Base-by-base conservation (phyloP, 2,329 filamentous ascomycete species). In the Purpureocillium lavendulum region DNA sequence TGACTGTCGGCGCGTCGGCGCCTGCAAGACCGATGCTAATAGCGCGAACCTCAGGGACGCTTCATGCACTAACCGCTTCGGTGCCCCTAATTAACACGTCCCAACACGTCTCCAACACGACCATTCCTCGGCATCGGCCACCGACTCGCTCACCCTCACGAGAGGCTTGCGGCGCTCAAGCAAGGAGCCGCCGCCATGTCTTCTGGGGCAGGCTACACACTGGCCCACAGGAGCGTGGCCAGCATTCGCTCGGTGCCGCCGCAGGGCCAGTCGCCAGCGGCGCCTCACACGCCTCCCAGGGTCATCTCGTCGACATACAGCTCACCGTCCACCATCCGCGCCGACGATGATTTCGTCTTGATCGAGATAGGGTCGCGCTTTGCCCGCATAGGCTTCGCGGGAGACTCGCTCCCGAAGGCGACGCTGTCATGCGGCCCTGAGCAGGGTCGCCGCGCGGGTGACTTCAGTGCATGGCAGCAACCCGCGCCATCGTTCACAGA, bases 301-400 rank as follows among this genome's bases (percentile, higher is more conserved):
- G 58, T 66, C 53, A 61, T 76, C 50, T 56, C 79, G 26, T 65
- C 77, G 36, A 60, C 69, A 26, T 76, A 80, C 54, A 70, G 77
- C 48, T 75, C 75, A 34, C 68, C 78, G 48, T 74, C 78, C 43
- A 62, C 78, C 52, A 59, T 84, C 49, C 70, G 80, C 53, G 66
- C 82, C 52, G 88, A 95, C 52, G 92, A 98, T 54, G 92, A 96
- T 49, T 70, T 82, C 7, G 63, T 95, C 5, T 74, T 98, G 32
- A 69, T 96, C 38, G 88, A 97, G 58, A 59, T 97, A 29, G 89
- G 88, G 1, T 76, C 85, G 9, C 77, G 90, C 16, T 83, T 80
- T 60, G 60, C 97, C 18, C 79, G 84, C 33, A 82, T 84, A 9
- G 92, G 92, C 1, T 92, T 96, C 56, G 86, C 89, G 6, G 89